These are phyloP conservation scores for Hemisphaericaspora xylofermentans DNA, from an alignment of 1,139 yeast genomes.

Conservation along the genomic window DNA sequence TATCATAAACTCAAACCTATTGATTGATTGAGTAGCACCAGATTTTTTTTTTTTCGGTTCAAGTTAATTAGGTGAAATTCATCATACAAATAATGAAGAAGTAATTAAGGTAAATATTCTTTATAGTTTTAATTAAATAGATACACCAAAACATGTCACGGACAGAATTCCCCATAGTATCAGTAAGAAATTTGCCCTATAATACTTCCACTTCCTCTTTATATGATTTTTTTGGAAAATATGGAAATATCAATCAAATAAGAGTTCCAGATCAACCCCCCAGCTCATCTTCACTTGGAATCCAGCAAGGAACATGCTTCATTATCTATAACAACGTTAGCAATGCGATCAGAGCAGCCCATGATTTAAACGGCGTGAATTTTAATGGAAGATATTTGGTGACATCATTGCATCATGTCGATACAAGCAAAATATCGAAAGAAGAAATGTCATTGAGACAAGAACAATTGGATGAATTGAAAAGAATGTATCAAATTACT, in stretches of 20 bases:
- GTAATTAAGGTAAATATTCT: neutral
- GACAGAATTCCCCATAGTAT: slow-evolving; percentile 46
- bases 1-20: neutral
- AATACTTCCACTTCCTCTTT: slow-evolving; percentile 47
- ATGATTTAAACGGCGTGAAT: slow-evolving; percentile 59
- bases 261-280: slow-evolving; percentile 23
- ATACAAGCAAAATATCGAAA: slow-evolving; percentile 25
- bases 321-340: slow-evolving; percentile 52
- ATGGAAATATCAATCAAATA: slow-evolving; percentile 58
- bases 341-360: slow-evolving; percentile 51
- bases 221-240: slow-evolving; percentile 54
- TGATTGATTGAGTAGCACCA: too few relatives aligned
- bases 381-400: slow-evolving; percentile 61
- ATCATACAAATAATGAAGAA: neutral
- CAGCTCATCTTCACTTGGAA: slow-evolving; percentile 32
- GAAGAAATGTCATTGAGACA: slow-evolving; percentile 12
- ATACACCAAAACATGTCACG: too few relatives aligned
- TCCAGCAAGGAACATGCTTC: slow-evolving; percentile 51
- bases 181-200: slow-evolving; percentile 61
- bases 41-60: neutral
- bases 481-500: slow-evolving; percentile 19
- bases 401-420: slow-evolving; percentile 47
- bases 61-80: too few relatives aligned
- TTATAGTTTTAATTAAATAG: too few relatives aligned
- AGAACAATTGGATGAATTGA: slow-evolving; percentile 11